Evolutionary conservation across 495 filamentous ascomycete species (phyloP), one percentile per base, ranked within the genome.

Genomic region (Aspergillus funiculosus): DNA sequence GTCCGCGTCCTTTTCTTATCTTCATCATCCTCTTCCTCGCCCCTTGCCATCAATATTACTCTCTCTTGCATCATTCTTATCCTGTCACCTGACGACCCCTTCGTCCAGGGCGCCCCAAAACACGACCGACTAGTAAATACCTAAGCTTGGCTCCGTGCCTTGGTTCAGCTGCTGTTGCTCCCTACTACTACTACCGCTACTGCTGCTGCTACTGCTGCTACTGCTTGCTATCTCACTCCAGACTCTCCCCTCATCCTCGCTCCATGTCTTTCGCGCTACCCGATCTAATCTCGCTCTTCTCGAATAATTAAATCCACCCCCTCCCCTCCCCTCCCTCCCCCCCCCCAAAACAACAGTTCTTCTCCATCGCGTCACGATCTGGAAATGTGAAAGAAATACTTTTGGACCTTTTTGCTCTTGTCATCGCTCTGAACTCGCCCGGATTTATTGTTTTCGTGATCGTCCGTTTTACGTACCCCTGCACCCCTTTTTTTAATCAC

Each of bases 401-500:
- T 15, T 17, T 48, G 10, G 17, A 13, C 20, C 21, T 15, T 17
- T 48, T 30, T 36, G 37, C 37, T 25, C 26, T 39, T 34, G 41
- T 38, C 30, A 18, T 41, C 18, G 29, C 27, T 41, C 35, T 13
- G 22, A 19, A 41, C 19, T 22, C 37, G 37, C 21, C 4, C n/a
- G 13, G 26, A 8, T 41, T 30, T 41, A 27, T 30, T 41, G 27
- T 48, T 41, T 39, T 25, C 15, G 31, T 19, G 45, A 52, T 50
- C 49, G 53, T n/a, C n/a, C n/a, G 47, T 46, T 34, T 11, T 39
- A 46, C 46, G 42, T 50, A 40, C 44, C 54, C 50, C 51, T 52
- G 26, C 47, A 20, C 54, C 54, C 55, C 51, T 47, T 53, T 58
- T 58, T 53, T 26, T 30, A 11, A 46, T 43, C 39, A 42, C 32